These are phyloP conservation scores for Tetrastigma voinierianum DNA, from an alignment of 164 flowering plant species.

Conservation along the genomic window DNA sequence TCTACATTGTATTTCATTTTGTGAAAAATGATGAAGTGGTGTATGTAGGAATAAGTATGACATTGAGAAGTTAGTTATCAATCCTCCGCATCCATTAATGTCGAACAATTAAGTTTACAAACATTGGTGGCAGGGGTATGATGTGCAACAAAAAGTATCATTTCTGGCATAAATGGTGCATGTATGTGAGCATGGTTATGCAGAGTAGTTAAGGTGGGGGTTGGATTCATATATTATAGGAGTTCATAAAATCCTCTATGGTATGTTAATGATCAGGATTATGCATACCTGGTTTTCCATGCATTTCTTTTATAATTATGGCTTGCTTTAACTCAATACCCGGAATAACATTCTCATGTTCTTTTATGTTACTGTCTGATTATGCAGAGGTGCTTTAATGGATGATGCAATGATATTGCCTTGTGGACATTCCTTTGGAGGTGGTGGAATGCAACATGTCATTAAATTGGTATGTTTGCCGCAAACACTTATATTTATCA, in stretches of 20 bases:
- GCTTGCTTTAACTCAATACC: too few relatives aligned
- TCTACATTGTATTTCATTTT: neutral
- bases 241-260: too few relatives aligned
- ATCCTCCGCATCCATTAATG: neutral
- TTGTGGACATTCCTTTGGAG: conserved; percentile 95
- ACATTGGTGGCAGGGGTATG: neutral
- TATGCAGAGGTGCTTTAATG: conserved; percentile 77
- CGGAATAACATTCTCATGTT: neutral
- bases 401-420: conserved; percentile 96
- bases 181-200: neutral
- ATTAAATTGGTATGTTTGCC: conserved; percentile 50
- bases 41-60: too few relatives aligned
- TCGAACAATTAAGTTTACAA: neutral
- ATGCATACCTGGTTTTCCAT: too few relatives aligned
- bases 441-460: conserved; percentile 74
- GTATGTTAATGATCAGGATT: too few relatives aligned
- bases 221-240: too few relatives aligned
- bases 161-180: neutral
- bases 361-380: neutral
- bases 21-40: too few relatives aligned
- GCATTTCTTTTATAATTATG: too few relatives aligned
- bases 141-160: neutral
- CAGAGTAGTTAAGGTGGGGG: too few relatives aligned
- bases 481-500: neutral
- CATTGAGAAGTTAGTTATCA: too few relatives aligned